These are phyloP conservation scores for Fraxinus ornus DNA, from an alignment of 305 asterid species.

Conservation along the genomic window DNA sequence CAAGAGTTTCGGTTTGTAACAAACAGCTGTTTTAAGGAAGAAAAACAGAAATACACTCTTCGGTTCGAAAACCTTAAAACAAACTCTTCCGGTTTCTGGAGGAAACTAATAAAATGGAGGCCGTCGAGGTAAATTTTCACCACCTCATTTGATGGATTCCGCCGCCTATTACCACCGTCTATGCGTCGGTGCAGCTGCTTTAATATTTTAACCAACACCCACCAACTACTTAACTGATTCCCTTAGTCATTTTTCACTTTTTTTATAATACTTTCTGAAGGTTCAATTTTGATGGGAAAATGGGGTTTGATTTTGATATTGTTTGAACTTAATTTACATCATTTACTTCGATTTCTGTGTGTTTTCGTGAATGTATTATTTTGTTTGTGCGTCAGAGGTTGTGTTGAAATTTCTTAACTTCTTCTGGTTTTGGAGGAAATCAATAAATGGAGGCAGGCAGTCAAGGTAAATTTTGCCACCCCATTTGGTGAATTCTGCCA, in stretches of 20 bases:
- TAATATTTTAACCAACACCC: not conserved
- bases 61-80: not conserved
- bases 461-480: not conserved
- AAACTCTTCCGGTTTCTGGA: not conserved
- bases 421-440: not conserved
- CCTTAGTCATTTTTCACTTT: not conserved
- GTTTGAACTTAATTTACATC: not conserved
- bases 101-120: slow-evolving; percentile 6
- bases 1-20: slow-evolving; percentile 6
- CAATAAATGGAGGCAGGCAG: not conserved
- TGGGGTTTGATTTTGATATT: slow-evolving; percentile 1
- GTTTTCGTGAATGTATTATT: not conserved
- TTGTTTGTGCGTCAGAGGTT: not conserved
- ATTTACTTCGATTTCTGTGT: not conserved
- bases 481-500: not conserved
- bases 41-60: not conserved
- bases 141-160: not conserved
- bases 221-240: slow-evolving; percentile 2
- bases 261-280: not conserved
- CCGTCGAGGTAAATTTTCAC: slow-evolving; percentile 7
- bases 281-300: not conserved
- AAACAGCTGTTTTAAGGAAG: slow-evolving; percentile 10
- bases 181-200: not conserved
- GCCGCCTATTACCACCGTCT: not conserved
- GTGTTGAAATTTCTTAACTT: not conserved